phyloP scores from a whole-genome alignment of 1,284 basidiomycete genomes.

The Puccinia polysora region DNA sequence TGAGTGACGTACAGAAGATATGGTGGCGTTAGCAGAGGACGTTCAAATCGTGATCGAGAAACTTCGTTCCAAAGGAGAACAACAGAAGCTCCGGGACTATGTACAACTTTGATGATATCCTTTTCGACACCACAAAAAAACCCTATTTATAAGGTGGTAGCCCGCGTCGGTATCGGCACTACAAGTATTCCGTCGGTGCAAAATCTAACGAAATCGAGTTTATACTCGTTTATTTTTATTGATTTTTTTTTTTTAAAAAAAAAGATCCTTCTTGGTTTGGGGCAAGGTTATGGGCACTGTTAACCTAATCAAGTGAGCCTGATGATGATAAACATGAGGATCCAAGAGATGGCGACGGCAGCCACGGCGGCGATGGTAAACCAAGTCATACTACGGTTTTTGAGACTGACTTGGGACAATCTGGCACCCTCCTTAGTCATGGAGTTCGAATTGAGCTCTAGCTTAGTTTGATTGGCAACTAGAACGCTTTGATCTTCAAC shows the following conservation, averaged over 20 bases:
- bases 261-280: too few species aligned
- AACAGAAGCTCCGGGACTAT: too few species aligned
- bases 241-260: neutral
- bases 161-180: too few species aligned
- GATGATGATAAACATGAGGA: conserved; percentile 68
- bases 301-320: conserved; percentile 61
- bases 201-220: too few species aligned
- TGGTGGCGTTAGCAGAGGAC: too few species aligned
- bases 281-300: neutral
- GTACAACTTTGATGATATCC: too few species aligned
- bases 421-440: conserved; percentile 65
- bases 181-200: too few species aligned
- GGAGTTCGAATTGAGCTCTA: conserved; percentile 66
- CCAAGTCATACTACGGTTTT: conserved; percentile 68
- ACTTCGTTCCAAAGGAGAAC: too few species aligned
- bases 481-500: conserved; percentile 64
- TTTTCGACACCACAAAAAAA: too few species aligned
- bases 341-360: conserved; percentile 62
- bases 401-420: conserved; percentile 63
- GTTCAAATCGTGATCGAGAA: too few species aligned
- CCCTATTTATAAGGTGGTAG: too few species aligned
- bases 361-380: conserved; percentile 62
- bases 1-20: too few species aligned
- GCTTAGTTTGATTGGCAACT: conserved; percentile 61
- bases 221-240: neutral